Evolutionary conservation across 2,329 filamentous ascomycete species (phyloP).

Genomic region (Trichoderma sp.): DNA sequence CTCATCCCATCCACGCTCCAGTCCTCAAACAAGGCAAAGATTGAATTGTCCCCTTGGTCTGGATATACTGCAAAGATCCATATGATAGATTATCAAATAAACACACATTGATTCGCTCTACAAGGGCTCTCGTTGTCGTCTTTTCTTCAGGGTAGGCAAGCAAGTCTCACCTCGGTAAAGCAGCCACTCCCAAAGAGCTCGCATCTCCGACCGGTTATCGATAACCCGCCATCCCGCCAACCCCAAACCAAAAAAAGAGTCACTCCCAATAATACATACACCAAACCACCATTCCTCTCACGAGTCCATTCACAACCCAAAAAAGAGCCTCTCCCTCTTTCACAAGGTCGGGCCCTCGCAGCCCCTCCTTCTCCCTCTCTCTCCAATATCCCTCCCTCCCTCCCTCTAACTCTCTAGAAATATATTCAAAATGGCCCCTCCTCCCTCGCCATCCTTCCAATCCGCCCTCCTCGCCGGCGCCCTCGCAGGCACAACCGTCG

Average conservation of each 20-base stretch:
- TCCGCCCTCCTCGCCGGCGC: conserved; percentile 76
- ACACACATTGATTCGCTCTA: background rate
- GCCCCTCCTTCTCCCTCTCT: conserved; percentile 19
- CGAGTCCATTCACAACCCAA: background rate
- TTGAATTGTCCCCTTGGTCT: too few species aligned
- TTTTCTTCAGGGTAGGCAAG: background rate
- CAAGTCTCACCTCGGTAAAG: background rate
- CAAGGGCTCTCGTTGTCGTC: too few species aligned
- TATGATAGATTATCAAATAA: too few species aligned
- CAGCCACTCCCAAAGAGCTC: conserved; percentile 5
- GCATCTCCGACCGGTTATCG: conserved; percentile 27
- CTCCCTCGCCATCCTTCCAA: conserved; percentile 51
- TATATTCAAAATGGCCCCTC: background rate
- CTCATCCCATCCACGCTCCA: too few species aligned
- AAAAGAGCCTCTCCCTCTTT: background rate
- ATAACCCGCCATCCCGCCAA: conserved; percentile 13
- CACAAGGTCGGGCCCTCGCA: conserved; percentile 23
- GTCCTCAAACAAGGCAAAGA: too few species aligned
- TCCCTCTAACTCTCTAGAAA: background rate
- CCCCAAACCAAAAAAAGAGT: too few species aligned
- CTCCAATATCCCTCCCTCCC: background rate
- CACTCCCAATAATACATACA: too few species aligned
- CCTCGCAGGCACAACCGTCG: conserved; percentile 91
- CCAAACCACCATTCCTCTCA: background rate
- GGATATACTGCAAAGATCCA: too few species aligned